A percentile compares a stretch with the other conserved stretches of the same genome.
Evolutionary conservation across 176 grass and related monocot species (phyloP).

Genomic region (Sorghum bicolor): Sorghum_bicolor_NCBIv3 NC_012872.2:8463001-8463500

Average conservation of each 20-base stretch:
- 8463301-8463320: constrained; percentile 92
- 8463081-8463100: constrained; percentile 86
- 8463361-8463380: constrained; percentile 21
- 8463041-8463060: constrained; percentile 95
- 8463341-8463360: constrained; percentile 90
- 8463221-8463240: neutral
- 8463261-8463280: constrained; percentile 22
- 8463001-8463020: neutral
- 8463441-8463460: constrained; percentile 65
- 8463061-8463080: constrained; percentile 90
- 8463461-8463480: constrained; percentile 98
- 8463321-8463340: constrained; percentile 94
- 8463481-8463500: constrained; percentile 94
- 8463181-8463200: constrained; percentile 23
- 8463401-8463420: neutral
- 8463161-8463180: constrained; percentile 84
- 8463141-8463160: constrained; percentile 97
- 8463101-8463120: constrained; percentile 98
- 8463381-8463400: constrained; percentile 1
- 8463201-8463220: constrained; percentile 13
- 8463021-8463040: constrained; percentile 90
- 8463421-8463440: neutral
- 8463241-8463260: constrained; percentile 18
- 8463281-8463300: constrained; percentile 95
- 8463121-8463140: constrained; percentile 21